phyloP scores from a whole-genome alignment of 129 eudicot species.

The Saposhnikovia divaricata region DNA sequence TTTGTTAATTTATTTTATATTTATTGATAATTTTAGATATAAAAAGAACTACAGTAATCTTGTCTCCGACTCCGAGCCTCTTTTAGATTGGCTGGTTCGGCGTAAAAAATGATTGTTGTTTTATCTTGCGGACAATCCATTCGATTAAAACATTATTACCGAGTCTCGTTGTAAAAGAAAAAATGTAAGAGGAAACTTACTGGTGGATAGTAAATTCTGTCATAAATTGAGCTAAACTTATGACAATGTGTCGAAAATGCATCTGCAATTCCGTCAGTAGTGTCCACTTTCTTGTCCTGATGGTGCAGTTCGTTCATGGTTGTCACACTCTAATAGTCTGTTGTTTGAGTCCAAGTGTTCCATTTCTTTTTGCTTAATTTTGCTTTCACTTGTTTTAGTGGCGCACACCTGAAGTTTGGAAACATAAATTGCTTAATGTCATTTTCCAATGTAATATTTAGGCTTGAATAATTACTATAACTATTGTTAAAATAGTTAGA shows the following conservation, averaged over 20 bases:
- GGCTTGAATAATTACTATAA: background rate
- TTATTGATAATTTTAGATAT: too few species aligned
- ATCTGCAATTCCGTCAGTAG: background rate
- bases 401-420: background rate
- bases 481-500: background rate
- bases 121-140: too few species aligned
- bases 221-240: background rate
- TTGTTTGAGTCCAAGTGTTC: background rate
- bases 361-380: background rate
- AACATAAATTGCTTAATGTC: slow-evolving; percentile 12
- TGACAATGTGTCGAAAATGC: background rate
- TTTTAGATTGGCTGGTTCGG: too few species aligned
- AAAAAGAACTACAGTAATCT: too few species aligned
- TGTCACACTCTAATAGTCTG: background rate
- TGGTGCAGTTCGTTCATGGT: background rate
- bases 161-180: background rate
- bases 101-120: background rate
- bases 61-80: too few species aligned
- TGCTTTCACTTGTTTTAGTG: background rate
- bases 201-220: background rate
- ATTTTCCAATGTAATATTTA: background rate
- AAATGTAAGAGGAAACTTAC: background rate
- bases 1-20: too few species aligned
- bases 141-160: too few species aligned
- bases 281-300: slow-evolving; percentile 2